phyloP scores from a whole-genome alignment of 1,284 basidiomycete species.

The Cryptococcus jaspeensis region DNA sequence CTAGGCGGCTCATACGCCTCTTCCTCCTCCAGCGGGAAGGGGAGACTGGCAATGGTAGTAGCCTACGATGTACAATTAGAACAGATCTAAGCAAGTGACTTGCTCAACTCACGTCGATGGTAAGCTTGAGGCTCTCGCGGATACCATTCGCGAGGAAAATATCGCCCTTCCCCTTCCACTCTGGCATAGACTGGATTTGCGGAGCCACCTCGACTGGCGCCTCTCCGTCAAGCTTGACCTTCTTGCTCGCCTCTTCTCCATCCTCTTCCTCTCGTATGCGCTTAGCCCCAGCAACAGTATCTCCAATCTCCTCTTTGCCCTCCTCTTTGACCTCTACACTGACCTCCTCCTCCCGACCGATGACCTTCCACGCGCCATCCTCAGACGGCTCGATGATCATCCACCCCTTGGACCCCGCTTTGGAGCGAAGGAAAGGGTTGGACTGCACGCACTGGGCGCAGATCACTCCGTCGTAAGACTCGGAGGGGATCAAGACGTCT shows the following conservation, averaged over 20 bases:
- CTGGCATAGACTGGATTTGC: background rate
- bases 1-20: slow-evolving; percentile 48
- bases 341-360: slow-evolving; percentile 18
- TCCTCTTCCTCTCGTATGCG: background rate
- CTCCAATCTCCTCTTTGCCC: background rate
- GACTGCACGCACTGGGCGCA: slow-evolving; percentile 37
- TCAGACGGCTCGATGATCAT: slow-evolving; percentile 42
- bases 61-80: slow-evolving; percentile 13
- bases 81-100: background rate
- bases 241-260: background rate
- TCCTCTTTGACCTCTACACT: slow-evolving; percentile 7
- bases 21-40: slow-evolving; percentile 46
- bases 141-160: slow-evolving; percentile 44
- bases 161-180: slow-evolving; percentile 37
- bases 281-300: background rate
- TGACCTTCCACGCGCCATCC: slow-evolving; percentile 22
- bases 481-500: slow-evolving; percentile 41
- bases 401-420: slow-evolving; percentile 44
- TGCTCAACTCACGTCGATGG: slow-evolving; percentile 28
- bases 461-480: slow-evolving; percentile 46
- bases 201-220: background rate
- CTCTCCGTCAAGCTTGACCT: slow-evolving; percentile 9
- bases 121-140: slow-evolving; percentile 25
- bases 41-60: slow-evolving; percentile 23
- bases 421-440: slow-evolving; percentile 15